Evolutionary conservation across 805 yeast species (phyloP), one percentile per base, ranked within the genome.

Genomic region (Lipomyces starkeyi): DNA sequence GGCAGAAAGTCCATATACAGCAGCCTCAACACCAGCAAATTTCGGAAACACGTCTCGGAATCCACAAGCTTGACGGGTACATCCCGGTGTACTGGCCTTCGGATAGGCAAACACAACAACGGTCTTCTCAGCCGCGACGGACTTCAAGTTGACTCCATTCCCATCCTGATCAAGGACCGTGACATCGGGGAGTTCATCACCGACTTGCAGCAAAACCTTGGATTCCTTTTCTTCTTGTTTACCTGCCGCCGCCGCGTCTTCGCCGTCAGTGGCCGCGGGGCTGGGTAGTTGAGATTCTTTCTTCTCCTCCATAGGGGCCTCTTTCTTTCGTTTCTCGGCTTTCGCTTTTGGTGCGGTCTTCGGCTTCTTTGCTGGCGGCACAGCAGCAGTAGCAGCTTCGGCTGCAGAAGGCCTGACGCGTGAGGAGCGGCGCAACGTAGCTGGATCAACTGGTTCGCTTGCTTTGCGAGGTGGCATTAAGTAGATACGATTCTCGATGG

Each of bases 51-150:
- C 86, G 71, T 86, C 88, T 74, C 95, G 87, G 77, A 90, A 95
- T 0, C 97, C 97, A 77, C 90, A 85, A 2, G 93, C 98, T 80
- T 94, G 99, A 74, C 92, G 86, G 0, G 99, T 94, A 79, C 99
- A 95, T 2, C 99, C 99, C 0, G 97, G 97, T 0, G 98, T 94
- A 32, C 90, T 87, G 0, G 98, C 98, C 76, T 85, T 89, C 63
- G 98, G 98, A 76, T 93, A 94, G 22, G 97, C 90, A 65, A 71
- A 70, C 49, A 67, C 64, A n/a, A 72, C 70, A 25, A 72, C 61
- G 9, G 59, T 53, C 47, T 47, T 61, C 40, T 47, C 47, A 11
- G 59, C 49, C 32, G 58, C 56, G 22, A 65, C 73, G 3, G 81
- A 78, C 25, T 78, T 81, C 70, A 90, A 75, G 49, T 85, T 82